Base-by-base conservation (phyloP, 2,329 filamentous ascomycete species). In the Trichophyton benhamiae region DNA sequence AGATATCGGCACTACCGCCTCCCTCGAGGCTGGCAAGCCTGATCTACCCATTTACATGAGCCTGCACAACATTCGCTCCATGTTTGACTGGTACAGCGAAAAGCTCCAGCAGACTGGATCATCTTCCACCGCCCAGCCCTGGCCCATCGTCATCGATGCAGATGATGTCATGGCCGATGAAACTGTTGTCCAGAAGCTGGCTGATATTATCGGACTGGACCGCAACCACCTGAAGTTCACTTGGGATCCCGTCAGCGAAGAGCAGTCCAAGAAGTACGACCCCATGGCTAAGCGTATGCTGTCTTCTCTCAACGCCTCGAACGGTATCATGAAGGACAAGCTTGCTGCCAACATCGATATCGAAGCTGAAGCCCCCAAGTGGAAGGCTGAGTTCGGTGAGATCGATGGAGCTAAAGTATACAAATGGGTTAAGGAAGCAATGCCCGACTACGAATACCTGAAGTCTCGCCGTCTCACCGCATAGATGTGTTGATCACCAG, bases 391-490 rank as follows among this genome's bases (percentile, higher is more conserved):
- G 60, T 73, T 74, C 61, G 72, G 71, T 2, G 67, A 70, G 38
- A 65, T 69, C 52, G 57, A 62, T 17, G 68, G 66, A 13, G 33
- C 41, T 15, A 41, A 66, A 20, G 52, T 74, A 49, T 66, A 69
- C 61, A 65, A 66, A 41, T 63, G 65, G 36, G 71, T 73, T n/a
- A 15, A 61, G 20, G 67, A 68, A 30, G 70, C 72, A 0, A 74
- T 76, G 73, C 66, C 68, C n/a, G 73, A 76, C 59, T 77, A 76
- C 65, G 70, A 73, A 62, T 76, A 70, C 62, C 60, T 77, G 49
- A 70, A 67, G 62, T 67, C 63, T 11, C 60, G 49, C 58, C 58
- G 57, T 17, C 41, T 62, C 8, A 25, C 49, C 33, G 38, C 57
- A 25, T 59, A 59, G 17, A 11, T 17, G 38, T 41, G 30, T 58